A percentile compares a stretch with the other conserved stretches of the same genome.
Conservation (phyloP, 768 basidiomycete genomes). For the Chalciporus chontae region DNA sequence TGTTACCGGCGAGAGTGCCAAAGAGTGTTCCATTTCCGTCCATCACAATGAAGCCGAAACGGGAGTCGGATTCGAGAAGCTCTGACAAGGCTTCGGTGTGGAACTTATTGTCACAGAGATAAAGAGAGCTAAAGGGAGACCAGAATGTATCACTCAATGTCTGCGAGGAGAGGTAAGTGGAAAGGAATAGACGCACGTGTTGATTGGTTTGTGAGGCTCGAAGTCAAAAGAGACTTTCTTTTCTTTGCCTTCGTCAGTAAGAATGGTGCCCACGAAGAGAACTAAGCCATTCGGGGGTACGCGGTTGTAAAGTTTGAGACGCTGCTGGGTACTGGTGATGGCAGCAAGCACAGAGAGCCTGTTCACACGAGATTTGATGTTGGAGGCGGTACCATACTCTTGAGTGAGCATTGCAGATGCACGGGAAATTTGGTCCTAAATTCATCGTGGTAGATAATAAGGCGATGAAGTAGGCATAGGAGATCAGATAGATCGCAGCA, state of each 20-base stretch:
- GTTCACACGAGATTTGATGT: conserved; percentile 99
- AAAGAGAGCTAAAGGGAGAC: conserved; percentile 67
- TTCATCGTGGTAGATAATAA: conserved; percentile 2
- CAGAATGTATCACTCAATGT: background rate
- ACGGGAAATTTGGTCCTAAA: conserved; percentile 89
- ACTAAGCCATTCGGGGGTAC: conserved; percentile 97
- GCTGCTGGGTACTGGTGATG: conserved; percentile 96
- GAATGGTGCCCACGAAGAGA: conserved; percentile 95
- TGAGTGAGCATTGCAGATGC: conserved; percentile 95
- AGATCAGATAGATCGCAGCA: conserved; percentile 29
- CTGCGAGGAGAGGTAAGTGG: background rate
- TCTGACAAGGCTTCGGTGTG: conserved; percentile 97
- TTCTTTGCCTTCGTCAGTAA: conserved; percentile 98
- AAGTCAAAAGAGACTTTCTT: conserved; percentile 99
- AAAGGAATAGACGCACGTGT: conserved; percentile 62
- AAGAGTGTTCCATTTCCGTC: conserved; percentile 98
- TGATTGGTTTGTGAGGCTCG: conserved; percentile 98
- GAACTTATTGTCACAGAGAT: conserved; percentile 99
- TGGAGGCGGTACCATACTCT: conserved; percentile 98
- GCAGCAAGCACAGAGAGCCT: conserved; percentile 96
- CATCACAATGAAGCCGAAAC: conserved; percentile 99
- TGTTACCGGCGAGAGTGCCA: conserved; percentile 93
- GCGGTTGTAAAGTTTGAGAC: conserved; percentile 93
- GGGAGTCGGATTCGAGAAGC: conserved; percentile 93
- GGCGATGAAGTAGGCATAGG: background rate